Conservation (phyloP, 345 rosid genomes). For the Orychophragmus violaceus region DNA sequence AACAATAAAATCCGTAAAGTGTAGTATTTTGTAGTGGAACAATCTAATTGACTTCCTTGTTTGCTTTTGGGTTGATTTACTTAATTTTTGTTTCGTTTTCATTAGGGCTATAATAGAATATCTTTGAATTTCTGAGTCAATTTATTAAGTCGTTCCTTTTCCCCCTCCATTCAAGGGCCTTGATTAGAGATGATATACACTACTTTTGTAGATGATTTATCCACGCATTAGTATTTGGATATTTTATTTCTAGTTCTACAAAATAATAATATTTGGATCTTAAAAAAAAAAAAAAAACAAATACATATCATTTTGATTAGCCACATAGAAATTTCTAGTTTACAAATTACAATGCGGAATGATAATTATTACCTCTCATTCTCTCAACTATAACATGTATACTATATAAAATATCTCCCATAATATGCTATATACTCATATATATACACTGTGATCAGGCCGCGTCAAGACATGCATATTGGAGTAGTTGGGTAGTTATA, state of each 20-base stretch:
- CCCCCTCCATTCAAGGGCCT: conserved; percentile 29
- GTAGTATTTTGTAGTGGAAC: conserved; percentile 3
- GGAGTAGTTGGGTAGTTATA: not conserved
- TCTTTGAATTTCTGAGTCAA: conserved; percentile 17
- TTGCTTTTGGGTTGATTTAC: conserved; percentile 3
- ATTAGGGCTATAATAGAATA: conserved; percentile 5
- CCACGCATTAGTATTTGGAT: not conserved
- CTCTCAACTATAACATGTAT: not conserved
- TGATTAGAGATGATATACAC: conserved; percentile 20
- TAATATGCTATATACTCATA: not conserved
- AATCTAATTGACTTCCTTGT: conserved; percentile 10
- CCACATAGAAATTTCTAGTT: not conserved
- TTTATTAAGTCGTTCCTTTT: conserved; percentile 7
- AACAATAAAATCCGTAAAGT: not conserved
- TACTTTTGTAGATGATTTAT: conserved; percentile 1
- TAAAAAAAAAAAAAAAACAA: not conserved
- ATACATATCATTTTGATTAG: not conserved
- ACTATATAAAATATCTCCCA: not conserved
- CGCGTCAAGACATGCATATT: not conserved
- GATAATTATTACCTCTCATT: not conserved
- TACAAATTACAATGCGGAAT: not conserved
- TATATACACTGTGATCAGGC: not conserved
- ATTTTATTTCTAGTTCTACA: not conserved
- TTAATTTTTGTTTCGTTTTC: not conserved
- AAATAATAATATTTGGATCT: too few relatives aligned